Conservation (phyloP, 352 stramenopile genomes). For the Pythium utonaiense region DNA sequence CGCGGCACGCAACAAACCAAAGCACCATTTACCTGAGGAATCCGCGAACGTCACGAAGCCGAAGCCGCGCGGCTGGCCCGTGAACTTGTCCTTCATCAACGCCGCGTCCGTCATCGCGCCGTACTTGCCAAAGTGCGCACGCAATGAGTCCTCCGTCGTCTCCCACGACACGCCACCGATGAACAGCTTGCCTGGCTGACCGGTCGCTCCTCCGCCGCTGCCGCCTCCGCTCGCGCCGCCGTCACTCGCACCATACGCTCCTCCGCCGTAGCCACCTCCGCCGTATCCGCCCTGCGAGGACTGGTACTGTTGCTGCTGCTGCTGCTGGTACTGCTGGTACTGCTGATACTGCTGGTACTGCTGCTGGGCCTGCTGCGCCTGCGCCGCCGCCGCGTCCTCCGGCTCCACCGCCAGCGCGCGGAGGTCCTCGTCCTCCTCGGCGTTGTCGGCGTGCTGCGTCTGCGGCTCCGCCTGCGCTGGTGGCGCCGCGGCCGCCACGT, state of each 20-base stretch:
- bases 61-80: slow-evolving; percentile 88
- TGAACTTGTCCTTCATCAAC: slow-evolving; percentile 94
- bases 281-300: slow-evolving; percentile 30
- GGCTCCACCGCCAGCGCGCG: slow-evolving; percentile 58
- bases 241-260: not conserved
- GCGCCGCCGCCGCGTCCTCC: slow-evolving; percentile 34
- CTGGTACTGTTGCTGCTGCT: slow-evolving; percentile 32
- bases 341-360: slow-evolving; percentile 28
- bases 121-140: slow-evolving; percentile 88
- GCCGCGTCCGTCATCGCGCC: slow-evolving; percentile 82
- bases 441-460: slow-evolving; percentile 18
- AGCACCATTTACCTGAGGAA: slow-evolving; percentile 53
- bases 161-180: slow-evolving; percentile 91
- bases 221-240: not conserved
- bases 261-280: slow-evolving; percentile 22
- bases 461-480: slow-evolving; percentile 8
- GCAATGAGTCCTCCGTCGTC: slow-evolving; percentile 91
- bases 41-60: slow-evolving; percentile 94
- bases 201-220: slow-evolving; percentile 4
- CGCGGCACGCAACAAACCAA: not conserved
- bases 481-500: slow-evolving; percentile 29
- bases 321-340: slow-evolving; percentile 40
- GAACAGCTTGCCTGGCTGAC: slow-evolving; percentile 84
- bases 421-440: slow-evolving; percentile 69
- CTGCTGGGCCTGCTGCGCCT: slow-evolving; percentile 15